Evolutionary conservation across 2,329 filamentous ascomycete genomes (phyloP).

Genomic region (Pestalotiopsis sp.): DNA sequence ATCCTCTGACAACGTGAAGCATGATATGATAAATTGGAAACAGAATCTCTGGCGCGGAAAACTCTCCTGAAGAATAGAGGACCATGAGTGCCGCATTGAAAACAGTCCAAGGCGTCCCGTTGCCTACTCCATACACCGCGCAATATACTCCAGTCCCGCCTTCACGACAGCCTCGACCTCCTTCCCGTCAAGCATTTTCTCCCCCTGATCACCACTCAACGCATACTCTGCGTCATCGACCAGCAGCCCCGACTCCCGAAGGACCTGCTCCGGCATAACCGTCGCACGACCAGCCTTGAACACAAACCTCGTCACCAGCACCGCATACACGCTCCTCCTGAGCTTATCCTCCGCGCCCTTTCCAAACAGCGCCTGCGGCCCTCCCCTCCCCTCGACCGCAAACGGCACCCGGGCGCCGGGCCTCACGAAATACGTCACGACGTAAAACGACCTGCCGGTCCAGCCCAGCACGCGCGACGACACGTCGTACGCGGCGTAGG

Average conservation of each 20-base stretch:
- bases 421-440: constrained; percentile 7
- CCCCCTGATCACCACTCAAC: background rate
- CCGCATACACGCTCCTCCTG: background rate
- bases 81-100: background rate
- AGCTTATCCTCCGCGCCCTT: background rate
- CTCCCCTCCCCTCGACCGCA: background rate
- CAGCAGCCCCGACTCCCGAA: constrained; percentile 4
- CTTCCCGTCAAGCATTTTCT: background rate
- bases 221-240: background rate
- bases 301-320: constrained; percentile 9
- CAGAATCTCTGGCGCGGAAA: too few species aligned
- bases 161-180: background rate
- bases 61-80: background rate
- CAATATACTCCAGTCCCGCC: constrained; percentile 5
- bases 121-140: background rate
- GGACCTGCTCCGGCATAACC: background rate
- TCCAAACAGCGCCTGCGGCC: background rate
- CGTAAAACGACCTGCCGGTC: constrained; percentile 1
- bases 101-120: background rate
- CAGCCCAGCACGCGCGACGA: constrained; percentile 11
- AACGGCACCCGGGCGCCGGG: background rate
- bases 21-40: background rate
- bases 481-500: constrained; percentile 9
- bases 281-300: constrained; percentile 8
- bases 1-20: background rate